phyloP scores from a whole-genome alignment of 2,329 filamentous ascomycete species.

The Meredithiella fracta region DNA sequence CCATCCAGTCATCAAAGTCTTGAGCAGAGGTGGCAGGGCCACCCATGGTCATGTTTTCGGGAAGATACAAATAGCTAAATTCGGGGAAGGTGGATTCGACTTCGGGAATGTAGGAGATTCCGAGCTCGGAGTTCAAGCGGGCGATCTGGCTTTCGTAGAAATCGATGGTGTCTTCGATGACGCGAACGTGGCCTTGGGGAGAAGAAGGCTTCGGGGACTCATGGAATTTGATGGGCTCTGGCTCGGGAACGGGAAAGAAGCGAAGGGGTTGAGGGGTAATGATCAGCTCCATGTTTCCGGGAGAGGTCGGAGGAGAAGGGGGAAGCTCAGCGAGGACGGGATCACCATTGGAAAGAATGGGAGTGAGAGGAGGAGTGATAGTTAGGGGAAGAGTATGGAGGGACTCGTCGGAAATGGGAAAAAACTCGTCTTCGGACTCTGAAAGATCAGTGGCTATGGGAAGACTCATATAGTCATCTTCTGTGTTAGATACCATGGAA shows the following conservation, averaged over 20 bases:
- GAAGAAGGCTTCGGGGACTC: not conserved
- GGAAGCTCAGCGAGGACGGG: not conserved
- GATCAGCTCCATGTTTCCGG: slow-evolving; percentile 3
- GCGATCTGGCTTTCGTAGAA: not conserved
- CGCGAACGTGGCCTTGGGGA: not conserved
- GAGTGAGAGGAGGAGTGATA: not conserved
- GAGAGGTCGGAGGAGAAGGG: not conserved
- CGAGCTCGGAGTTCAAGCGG: not conserved
- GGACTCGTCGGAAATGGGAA: not conserved
- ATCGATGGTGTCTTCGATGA: not conserved
- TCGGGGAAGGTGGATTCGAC: not conserved
- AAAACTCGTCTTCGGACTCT: not conserved
- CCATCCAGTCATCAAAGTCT: not conserved
- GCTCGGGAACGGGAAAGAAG: not conserved
- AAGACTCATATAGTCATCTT: not conserved
- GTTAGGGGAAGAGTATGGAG: not conserved
- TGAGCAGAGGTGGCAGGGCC: not conserved
- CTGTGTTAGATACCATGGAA: not conserved
- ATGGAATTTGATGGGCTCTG: not conserved
- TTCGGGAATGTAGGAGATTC: not conserved
- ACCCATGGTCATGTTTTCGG: not conserved
- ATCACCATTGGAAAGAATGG: too few species aligned
- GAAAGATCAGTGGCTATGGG: not conserved
- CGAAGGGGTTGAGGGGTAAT: slow-evolving; percentile 1
- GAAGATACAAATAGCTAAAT: not conserved